Base-by-base conservation (phyloP, 2,329 filamentous ascomycete genomes). In the Ophiostoma sp. region DNA sequence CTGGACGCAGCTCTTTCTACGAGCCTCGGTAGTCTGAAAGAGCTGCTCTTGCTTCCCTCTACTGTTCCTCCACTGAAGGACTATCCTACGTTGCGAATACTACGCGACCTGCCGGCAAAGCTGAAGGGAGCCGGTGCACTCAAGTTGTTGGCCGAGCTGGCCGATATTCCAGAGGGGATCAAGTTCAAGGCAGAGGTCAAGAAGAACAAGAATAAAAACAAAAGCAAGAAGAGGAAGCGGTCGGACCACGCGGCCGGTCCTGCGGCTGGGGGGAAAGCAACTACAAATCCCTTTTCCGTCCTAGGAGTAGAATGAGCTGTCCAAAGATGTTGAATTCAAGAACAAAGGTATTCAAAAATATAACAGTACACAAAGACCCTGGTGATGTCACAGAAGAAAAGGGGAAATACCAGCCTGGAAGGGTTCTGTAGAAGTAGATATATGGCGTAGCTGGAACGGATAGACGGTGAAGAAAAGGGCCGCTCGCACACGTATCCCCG, bases 201-300 rank as follows among this genome's bases (percentile, higher is more conserved):
- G 8, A 55, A 14, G 27, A 58, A 65, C 1, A 69, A 64, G 47
- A 67, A 18, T 45, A 67, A 65, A 38, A 64, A 40, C 62, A 18
- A 40, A 18, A 66, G 47, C 58, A 69, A 62, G 44, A 72, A 71
- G 52, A 42, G 69, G 12, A 70, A 70, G 62, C 68, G 67, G 49
- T 14, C 67, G 2, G 14, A n/a, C 0, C 64, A 42, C 4, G 63
- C n/a, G 11, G 8, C 40, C 11, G n/a, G 60, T n/a, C 8, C 38
- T 27, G 14, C 58, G 45, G 9, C 40, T 44, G 11, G 47, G 47
- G 60, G 3, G 5, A 63, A 63, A 8, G 60, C 40, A 7, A 8
- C 60, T 8, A 6, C 40, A 18, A 73, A 73, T 14, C 70, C 70
- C 6, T 73, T 73, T 67, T 38, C 70, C 6, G 4, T 70, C 0